Base-by-base conservation (phyloP, 1,284 basidiomycete genomes). In the Waitea zeae region DNA sequence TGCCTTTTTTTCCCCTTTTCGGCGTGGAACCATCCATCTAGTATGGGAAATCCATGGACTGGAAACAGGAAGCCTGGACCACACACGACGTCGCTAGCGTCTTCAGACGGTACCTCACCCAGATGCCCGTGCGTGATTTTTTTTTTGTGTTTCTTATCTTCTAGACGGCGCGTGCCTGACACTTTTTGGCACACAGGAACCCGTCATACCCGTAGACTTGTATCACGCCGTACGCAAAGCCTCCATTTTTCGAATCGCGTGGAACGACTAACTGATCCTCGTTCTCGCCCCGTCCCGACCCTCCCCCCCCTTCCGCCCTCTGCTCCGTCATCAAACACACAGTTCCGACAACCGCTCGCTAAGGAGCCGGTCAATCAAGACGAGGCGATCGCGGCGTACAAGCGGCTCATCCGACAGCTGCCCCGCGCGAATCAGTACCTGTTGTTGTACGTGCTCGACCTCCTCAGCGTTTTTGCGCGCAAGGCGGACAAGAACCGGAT, bases 61-160 rank as follows among this genome's bases (percentile, higher is more conserved):
- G 92, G 90, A 76, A 74, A 48, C 61, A 68, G 38, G 74, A 84
- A 45, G 66, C 67, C 14, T 97, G 81, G 56, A 95, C 82, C 20
- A 73, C 90, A 2, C 93, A 98, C 54, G 93, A 98, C 52, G 89
- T 95, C 33, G 93, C 93, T 13, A 93, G 86, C 46, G 88, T 98
- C 35, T 86, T 98, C 50, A 70, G 93, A 39, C 65, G 93, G 58
- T 98, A 90, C 57, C 73, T 98, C 39, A 97, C 92, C 4, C 82
- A 84, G 50, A 88, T 97, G 82, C 90, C 93, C 20, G 89, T 89
- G 47, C 50, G 80, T 70, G 4, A n/a, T n/a, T n/a, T n/a, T 43
- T 28, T 31, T 38, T 30, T 20, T 38, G 20, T 26, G 36, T 35
- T 29, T 19, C 28, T 34, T 15, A 19, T 22, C 17, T 35, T 35